Evolutionary conservation across 352 stramenopile species (phyloP), one percentile per base, ranked within the genome.

Genomic region (Pythium sukuiense): DNA sequence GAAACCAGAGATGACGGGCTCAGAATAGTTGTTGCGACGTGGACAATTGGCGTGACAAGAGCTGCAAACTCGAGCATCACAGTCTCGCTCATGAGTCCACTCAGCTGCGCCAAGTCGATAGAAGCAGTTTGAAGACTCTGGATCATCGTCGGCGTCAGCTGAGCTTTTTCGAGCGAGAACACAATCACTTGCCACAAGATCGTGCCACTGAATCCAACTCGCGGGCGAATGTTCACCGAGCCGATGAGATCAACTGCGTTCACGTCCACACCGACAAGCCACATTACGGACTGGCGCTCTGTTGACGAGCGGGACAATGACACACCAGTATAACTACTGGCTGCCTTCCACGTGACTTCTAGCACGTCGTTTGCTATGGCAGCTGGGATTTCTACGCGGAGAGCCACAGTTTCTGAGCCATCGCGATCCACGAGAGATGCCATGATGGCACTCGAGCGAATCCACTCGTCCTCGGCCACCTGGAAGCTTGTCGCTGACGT

Each of bases 371-470:
- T 46, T 0, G 46, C 54, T 1, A 46, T 7, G 3, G 20, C 35
- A 18, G 30, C 18, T 2, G 20, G 18, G 13, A 63, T 54, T 7
- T 33, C 12, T 3, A 66, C 45, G 11, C 26, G 53, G 9, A 66
- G 39, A 32, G 63, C 1, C 0, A 71, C 26, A 16, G 61, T 50
- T 27, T 71, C 65, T 1, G 65, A 71, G 7, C 57, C 53, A 43
- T 71, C 65, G 6, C 53, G 65, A 55, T 71, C 65, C 9, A 71
- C 65, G 20, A 66, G 52, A 7, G 59, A 66, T 3, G 65, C 65
- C 24, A 35, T 48, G 13, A 71, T 59, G 8, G n/a, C 8, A 55
- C 30, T 59, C 14, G 65, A 57, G 2, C 30, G 50, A 27, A 71
- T 63, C 65, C 45, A 62, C 0, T 65, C 65, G 39, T 71, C 59